A percentile compares a stretch with the other conserved stretches of the same genome.
These are phyloP conservation scores for Penicillium turbatum DNA, from an alignment of 495 filamentous ascomycete species.

Conservation along the genomic window DNA sequence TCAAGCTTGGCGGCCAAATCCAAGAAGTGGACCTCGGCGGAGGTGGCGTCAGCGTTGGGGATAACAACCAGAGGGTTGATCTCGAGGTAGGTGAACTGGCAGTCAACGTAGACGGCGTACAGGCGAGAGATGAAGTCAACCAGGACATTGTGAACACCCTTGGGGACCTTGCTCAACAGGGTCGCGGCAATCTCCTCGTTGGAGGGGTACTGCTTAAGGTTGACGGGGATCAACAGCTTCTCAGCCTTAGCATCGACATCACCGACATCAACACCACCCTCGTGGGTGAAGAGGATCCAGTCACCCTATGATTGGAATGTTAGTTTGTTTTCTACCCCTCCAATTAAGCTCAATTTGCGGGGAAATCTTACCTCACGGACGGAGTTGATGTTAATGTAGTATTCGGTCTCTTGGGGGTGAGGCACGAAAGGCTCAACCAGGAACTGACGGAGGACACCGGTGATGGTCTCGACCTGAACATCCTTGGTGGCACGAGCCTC, in stretches of 20 bases:
- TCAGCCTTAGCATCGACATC: constrained; percentile 98
- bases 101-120: constrained; percentile 98
- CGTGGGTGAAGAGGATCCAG: constrained; percentile 99
- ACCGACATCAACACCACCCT: constrained; percentile 98
- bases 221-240: constrained; percentile 96
- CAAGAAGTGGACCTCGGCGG: constrained; percentile 94
- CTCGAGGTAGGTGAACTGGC: constrained; percentile 99
- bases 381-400: constrained; percentile 98
- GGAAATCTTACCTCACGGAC: constrained; percentile 72
- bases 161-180: constrained; percentile 87
- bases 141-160: constrained; percentile 94
- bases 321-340: constrained; percentile 4
- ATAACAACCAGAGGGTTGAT: constrained; percentile 99
- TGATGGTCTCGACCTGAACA: constrained; percentile 86
- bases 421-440: constrained; percentile 98
- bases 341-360: not conserved
- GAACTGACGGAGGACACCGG: constrained; percentile 87
- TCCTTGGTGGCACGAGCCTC: constrained; percentile 84
- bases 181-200: constrained; percentile 85
- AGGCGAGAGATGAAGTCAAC: constrained; percentile 94
- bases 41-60: constrained; percentile 86
- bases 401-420: constrained; percentile 87
- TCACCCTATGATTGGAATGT: constrained; percentile 65
- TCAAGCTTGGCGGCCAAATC: constrained; percentile 98
- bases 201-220: constrained; percentile 90